Conservation (phyloP, 208 protist species). For the Herpetomonas tarakana region DNA sequence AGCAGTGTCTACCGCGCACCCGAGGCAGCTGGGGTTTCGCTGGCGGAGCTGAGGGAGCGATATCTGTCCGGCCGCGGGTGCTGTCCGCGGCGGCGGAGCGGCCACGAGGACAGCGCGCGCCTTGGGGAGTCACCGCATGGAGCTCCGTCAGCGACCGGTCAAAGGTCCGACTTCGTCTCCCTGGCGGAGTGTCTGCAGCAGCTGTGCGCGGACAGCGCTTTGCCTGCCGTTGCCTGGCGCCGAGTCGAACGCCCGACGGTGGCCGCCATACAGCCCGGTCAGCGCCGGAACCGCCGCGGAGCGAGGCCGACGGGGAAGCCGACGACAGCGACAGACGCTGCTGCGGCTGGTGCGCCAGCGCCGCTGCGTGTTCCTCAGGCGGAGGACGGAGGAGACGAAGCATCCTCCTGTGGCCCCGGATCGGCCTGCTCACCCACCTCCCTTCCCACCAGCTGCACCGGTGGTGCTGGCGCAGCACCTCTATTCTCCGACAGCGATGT, state of each 20-base stretch:
- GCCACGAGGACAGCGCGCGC: not conserved
- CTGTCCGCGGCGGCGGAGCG: not conserved
- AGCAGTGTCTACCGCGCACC: slow-evolving; percentile 31
- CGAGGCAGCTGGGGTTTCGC: slow-evolving; percentile 1
- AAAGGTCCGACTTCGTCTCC: not conserved
- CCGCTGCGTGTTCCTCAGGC: too few relatives aligned
- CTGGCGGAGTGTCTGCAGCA: too few relatives aligned
- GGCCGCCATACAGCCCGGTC: not conserved
- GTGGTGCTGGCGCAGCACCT: too few relatives aligned
- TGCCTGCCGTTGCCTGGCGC: too few relatives aligned
- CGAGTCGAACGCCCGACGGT: not conserved
- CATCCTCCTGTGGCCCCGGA: too few relatives aligned
- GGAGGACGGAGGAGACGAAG: too few relatives aligned
- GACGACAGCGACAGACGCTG: not conserved
- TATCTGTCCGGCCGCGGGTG: slow-evolving; percentile 9
- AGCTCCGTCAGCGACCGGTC: not conserved
- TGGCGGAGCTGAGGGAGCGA: not conserved
- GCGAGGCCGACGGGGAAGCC: not conserved
- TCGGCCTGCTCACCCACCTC: not conserved
- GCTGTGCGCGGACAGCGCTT: too few relatives aligned
- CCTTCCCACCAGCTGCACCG: too few relatives aligned
- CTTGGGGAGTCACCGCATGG: too few relatives aligned
- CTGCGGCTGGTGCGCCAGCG: too few relatives aligned
- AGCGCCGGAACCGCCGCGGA: not conserved
- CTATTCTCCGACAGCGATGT: not conserved